Base-by-base conservation (phyloP, 1,284 basidiomycete genomes). In the Taiwanofungus camphoratus region DNA sequence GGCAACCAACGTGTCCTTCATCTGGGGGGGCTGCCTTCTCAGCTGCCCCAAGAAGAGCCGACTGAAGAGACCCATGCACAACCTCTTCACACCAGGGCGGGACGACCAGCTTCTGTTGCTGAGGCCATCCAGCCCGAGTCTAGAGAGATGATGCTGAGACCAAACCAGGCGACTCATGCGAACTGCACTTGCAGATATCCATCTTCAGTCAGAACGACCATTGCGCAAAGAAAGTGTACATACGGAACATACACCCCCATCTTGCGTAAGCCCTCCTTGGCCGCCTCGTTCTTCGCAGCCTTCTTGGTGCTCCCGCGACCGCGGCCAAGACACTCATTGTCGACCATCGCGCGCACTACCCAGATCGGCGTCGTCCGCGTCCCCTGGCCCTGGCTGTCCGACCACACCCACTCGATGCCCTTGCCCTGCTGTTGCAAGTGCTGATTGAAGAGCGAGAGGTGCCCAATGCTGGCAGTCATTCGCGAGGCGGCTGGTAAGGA, bases 361-460 rank as follows among this genome's bases (percentile, higher is more conserved):
- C 85, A 88, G 48, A 85, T 73, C 5, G 86, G 83, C 16, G 84
- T 87, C 15, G 76, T 73, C 57, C 69, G 74, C 26, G 70, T 75
- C 20, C 65, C 66, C 41, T 66, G 63, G 41, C 63, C 62, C n/a
- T 53, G 59, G 31, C 62, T 66, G 43, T 77, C 74, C 22, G 69
- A 62, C 53, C 79, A 86, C 13, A 73, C 60, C 85, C 86, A 88
- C 61, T 88, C 84, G 42, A 87, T 71, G 34, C 61, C 55, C 44
- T 67, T 69, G 53, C 67, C 69, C 24, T 57, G 53, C 62, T 77
- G 82, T 61, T 82, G 79, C 41, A 87, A 55, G 43, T 74, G 66
- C 62, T 87, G 84, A 56, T 88, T 88, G 69, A 88, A 87, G 34
- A 87, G 63, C 19, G 82, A 77, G 5, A 88, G 71, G 57, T 87